Percentiles rank a stretch among this genome's conserved stretches.
Conservation (phyloP, 257 asterid genomes). For the Jacaranda copaia region DNA sequence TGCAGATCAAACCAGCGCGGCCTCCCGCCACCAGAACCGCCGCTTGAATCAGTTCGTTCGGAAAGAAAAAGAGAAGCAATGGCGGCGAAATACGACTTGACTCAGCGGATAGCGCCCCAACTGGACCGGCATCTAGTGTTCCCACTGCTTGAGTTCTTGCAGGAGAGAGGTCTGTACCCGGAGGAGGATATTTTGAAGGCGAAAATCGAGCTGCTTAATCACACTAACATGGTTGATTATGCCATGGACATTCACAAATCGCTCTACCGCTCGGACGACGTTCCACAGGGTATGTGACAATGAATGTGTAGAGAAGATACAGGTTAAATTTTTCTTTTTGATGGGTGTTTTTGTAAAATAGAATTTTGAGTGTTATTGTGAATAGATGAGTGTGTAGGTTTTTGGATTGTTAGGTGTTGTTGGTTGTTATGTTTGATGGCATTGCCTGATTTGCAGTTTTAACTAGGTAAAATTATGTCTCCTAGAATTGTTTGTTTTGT, state of each 20-base stretch:
- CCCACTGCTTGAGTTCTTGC: slow-evolving; percentile 89
- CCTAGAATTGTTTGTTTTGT: neutral
- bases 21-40: slow-evolving; percentile 18
- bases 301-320: neutral
- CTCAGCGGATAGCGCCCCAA: slow-evolving; percentile 81
- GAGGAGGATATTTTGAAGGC: slow-evolving; percentile 85
- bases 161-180: slow-evolving; percentile 71
- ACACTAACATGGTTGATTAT: slow-evolving; percentile 96
- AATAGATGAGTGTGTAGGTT: neutral
- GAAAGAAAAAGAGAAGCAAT: slow-evolving; percentile 26
- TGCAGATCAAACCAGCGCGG: slow-evolving; percentile 9
- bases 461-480: neutral
- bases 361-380: neutral
- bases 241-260: slow-evolving; percentile 97
- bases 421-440: neutral
- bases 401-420: neutral
- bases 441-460: neutral
- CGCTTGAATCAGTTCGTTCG: neutral
- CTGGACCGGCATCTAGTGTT: slow-evolving; percentile 91
- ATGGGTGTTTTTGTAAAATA: neutral
- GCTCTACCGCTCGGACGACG: slow-evolving; percentile 89
- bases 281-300: slow-evolving; percentile 70
- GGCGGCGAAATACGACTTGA: slow-evolving; percentile 87
- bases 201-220: slow-evolving; percentile 79
- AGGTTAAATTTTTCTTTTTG: neutral